Evolutionary conservation across 805 yeast genomes (phyloP), one percentile per base, ranked within the genome.

Genomic region (Myxozyma vanderwaltii): DNA sequence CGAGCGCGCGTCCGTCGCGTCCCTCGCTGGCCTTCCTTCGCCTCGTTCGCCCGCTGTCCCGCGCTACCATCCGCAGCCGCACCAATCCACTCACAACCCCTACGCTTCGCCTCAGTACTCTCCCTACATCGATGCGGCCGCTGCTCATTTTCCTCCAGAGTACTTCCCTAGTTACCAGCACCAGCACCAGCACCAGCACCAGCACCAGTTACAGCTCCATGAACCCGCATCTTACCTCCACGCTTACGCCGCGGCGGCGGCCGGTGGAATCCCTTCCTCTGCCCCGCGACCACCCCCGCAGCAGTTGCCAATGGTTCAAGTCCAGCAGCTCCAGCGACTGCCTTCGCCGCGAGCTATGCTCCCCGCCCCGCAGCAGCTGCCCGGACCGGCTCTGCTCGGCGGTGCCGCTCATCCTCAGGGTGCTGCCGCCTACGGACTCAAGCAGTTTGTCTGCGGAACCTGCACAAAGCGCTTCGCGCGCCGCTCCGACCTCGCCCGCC

Each of bases 401-500:
- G 52, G 26, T 21, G 51, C 12, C 17, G 26, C 15, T 45, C 47
- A 36, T 35, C 19, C 29, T 29, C 46, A 39, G 2, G 54, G 46
- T 10, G 61, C 51, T n/a, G n/a, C n/a, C n/a, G n/a, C n/a, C n/a
- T 58, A 49, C 39, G 60, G 58, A 17, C 17, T 58, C 47, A 69
- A 70, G 53, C 71, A 67, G 54, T 74, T 67, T 58, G 61, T 54
- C 1, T 74, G 77, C 64, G 61, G 66, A 21, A 67, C 70, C 19
- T 90, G 97, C 72, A 83, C 82, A 0, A 83, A 86, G 67, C 68
- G 80, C 3, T 90, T 90, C 70, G 82, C 86, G 17, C 91, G 91
- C 21, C 82, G 89, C 69, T 83, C 89, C 41, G 91, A 90, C 69
- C 83, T 90, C 84, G 83, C 86, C 4, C 78, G 97, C 61, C 97